A percentile compares a stretch with the other conserved stretches of the same genome.
Conservation (phyloP, 768 basidiomycete genomes). For the Baorangia bicolor region DNA sequence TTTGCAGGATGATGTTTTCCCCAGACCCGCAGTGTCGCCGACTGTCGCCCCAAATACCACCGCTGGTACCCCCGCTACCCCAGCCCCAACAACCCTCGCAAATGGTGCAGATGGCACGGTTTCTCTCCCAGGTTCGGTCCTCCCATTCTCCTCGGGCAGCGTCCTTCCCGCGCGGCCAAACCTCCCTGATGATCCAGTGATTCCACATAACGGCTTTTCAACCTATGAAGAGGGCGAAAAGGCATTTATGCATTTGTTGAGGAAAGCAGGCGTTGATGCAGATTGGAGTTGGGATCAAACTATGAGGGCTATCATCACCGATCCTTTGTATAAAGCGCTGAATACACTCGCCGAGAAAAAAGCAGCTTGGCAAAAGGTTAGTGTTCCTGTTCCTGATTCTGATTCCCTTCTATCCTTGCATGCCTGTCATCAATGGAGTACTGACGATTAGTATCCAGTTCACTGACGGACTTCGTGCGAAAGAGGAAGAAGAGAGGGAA, state of each 20-base stretch:
- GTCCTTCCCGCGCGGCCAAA: conserved; percentile 73
- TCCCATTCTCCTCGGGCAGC: conserved; percentile 60
- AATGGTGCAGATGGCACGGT: conserved; percentile 48
- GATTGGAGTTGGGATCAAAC: conserved; percentile 98
- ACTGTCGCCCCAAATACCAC: conserved; percentile 40
- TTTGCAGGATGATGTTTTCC: conserved; percentile 8
- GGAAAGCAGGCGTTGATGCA: conserved; percentile 87
- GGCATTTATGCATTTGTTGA: conserved; percentile 87
- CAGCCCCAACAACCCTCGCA: conserved; percentile 39
- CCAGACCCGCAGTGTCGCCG: conserved; percentile 38
- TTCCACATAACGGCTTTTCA: conserved; percentile 85
- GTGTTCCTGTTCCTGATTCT: conserved; percentile 18
- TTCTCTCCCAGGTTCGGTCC: conserved; percentile 51
- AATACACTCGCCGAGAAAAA: conserved; percentile 95
- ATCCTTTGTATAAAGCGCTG: conserved; percentile 93
- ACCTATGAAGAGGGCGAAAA: conserved; percentile 90
- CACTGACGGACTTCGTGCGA: conserved; percentile 69
- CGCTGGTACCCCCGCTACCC: conserved; percentile 38
- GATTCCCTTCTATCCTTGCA: neutral
- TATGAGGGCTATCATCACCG: conserved; percentile 97
- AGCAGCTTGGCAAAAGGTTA: conserved; percentile 87
- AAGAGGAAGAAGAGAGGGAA: conserved; percentile 86
- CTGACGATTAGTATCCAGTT: conserved; percentile 44
- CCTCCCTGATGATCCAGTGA: conserved; percentile 82
- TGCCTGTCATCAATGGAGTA: neutral